Base-by-base conservation (phyloP, 345 rosid species). In the Camelina sativa region DNA sequence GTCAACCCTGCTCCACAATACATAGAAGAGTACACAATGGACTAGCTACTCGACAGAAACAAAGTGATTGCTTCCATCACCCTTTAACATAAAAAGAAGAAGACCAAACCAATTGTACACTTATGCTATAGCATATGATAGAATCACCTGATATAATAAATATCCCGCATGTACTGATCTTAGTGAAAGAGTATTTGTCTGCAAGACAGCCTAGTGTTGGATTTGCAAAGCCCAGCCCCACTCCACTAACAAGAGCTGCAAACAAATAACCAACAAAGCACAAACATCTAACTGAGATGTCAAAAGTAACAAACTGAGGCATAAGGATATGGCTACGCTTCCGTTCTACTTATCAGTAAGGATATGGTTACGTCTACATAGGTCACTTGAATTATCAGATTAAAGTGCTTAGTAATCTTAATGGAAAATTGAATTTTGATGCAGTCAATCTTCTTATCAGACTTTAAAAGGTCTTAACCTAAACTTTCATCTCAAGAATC, bases 171-270 rank as follows among this genome's bases (percentile, higher is more conserved):
- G 98, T 85, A 80, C 92, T 86, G 75, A 91, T 71, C 73, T 86
- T 93, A 34, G 98, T 86, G 52, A 93, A 68, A 78, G 80, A 82
- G 74, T 76, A 89, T 82, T 76, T 88, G 80, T 89, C 87, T 1
- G 96, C 98, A 71, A 93, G 81, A 80, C 97, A 89, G 37, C 98
- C 98, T 67, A 85, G 91, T 73, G 72, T 72, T 28, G 98, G 97
- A 78, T 88, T 89, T 78, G 88, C 96, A 84, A 91, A 87, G 11
- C 98, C 98, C 44, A 87, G 55, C 5, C 80, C 83, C 53, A 93
- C 96, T 80, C 96, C 97, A 69, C 89, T 80, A 12, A 89, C 72
- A 78, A 93, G 96, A 81, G 92, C 98, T 93, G 87, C 62, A 77
- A 60, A 41, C 30, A 51, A 41, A 15, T 40, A 61, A 51, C 74